Percentiles rank a stretch among this genome's conserved stretches.
Evolutionary conservation across 495 filamentous ascomycete species (phyloP).

Genomic region (Aspergillus ellipticus): DNA sequence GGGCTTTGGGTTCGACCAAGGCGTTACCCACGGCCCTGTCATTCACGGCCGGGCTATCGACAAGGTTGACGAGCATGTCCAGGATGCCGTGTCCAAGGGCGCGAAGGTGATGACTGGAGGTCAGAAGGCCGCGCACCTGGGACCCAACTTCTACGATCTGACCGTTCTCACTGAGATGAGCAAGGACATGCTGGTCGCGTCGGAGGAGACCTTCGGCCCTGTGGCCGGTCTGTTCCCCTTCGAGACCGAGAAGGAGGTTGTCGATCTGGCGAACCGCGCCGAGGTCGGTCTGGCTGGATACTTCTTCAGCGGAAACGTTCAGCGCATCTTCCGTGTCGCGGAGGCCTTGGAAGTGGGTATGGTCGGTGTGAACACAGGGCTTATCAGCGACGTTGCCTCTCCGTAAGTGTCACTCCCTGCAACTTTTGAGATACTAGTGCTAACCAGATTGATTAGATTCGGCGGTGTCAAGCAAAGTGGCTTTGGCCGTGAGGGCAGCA

Average conservation of each 20-base stretch:
- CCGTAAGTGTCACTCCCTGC: conserved; percentile 42
- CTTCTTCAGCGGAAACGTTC: conserved; percentile 75
- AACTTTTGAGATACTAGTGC: background rate
- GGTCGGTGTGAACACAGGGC: conserved; percentile 81
- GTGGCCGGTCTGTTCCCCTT: conserved; percentile 83
- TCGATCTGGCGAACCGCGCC: conserved; percentile 70
- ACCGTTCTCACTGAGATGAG: conserved; percentile 82
- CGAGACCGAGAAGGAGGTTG: conserved; percentile 77
- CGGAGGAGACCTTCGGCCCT: conserved; percentile 86
- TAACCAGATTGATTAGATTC: conserved; percentile 49
- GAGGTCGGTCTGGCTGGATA: conserved; percentile 83
- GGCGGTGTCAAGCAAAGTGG: conserved; percentile 93
- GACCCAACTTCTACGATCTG: conserved; percentile 76
- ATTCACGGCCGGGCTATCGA: conserved; percentile 71
- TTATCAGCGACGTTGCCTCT: conserved; percentile 76
- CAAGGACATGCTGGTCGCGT: conserved; percentile 69
- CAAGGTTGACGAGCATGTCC: conserved; percentile 76
- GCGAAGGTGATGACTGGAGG: conserved; percentile 70
- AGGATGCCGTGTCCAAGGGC: conserved; percentile 72
- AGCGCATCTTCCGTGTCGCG: conserved; percentile 69
- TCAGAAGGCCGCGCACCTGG: conserved; percentile 57
- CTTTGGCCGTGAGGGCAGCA: conserved; percentile 88
- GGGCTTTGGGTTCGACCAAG: conserved; percentile 67
- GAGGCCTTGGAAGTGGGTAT: conserved; percentile 87
- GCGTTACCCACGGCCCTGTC: conserved; percentile 75